phyloP scores from a whole-genome alignment of 441 rosid species.

The Corymbia calophylla region DNA sequence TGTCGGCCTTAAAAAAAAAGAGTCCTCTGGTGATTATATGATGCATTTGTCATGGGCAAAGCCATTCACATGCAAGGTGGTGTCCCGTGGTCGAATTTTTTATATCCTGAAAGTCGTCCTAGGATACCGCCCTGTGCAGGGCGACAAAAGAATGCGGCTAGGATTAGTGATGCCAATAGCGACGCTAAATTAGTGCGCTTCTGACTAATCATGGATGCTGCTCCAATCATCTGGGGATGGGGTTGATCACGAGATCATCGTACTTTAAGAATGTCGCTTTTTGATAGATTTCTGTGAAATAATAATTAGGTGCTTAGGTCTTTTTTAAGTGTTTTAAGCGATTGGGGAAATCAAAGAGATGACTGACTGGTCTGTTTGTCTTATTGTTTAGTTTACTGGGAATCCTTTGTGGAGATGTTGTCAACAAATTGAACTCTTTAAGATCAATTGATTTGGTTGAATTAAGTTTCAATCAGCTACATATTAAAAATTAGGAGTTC shows the following conservation, averaged over 20 bases:
- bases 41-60: too few species aligned
- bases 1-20: too few species aligned
- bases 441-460: neutral
- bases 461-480: neutral
- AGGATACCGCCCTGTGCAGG: too few species aligned
- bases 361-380: neutral
- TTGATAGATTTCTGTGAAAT: neutral
- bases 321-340: neutral
- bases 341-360: neutral
- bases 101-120: too few species aligned
- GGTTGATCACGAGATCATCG: neutral
- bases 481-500: too few species aligned
- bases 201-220: neutral
- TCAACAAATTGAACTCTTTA: neutral
- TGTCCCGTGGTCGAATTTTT: too few species aligned
- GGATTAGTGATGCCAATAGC: too few species aligned
- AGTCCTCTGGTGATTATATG: too few species aligned
- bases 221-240: neutral
- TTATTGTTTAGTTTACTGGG: neutral
- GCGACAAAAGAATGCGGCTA: too few species aligned
- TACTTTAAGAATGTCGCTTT: neutral
- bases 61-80: too few species aligned
- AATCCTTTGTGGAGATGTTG: neutral
- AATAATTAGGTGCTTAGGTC: neutral
- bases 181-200: neutral